Percentiles rank a stretch among this genome's conserved stretches.
Conservation (phyloP, 2,329 filamentous ascomycete species). For the Thielaviopsis populi region DNA sequence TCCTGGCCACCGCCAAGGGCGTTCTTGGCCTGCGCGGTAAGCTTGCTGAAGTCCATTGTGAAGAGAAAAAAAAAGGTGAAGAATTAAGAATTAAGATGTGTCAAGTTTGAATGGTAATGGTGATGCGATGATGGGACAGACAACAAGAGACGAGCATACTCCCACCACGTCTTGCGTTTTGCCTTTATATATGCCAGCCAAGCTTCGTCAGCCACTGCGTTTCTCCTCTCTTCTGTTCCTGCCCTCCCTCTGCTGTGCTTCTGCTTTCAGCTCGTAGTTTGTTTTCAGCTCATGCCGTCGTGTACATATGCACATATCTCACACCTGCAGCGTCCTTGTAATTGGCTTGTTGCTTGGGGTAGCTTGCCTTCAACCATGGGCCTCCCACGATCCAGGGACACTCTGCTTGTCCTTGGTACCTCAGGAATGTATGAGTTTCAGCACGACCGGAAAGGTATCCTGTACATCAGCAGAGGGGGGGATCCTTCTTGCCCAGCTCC, state of each 20-base stretch:
- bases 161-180: not conserved
- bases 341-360: not conserved
- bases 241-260: not conserved
- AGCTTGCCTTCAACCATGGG: not conserved
- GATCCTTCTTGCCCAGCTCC: not conserved
- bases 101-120: not conserved
- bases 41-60: constrained; percentile 16
- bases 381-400: not conserved
- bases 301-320: not conserved
- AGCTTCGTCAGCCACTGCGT: not conserved
- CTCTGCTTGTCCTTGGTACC: not conserved
- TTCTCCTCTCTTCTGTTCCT: not conserved
- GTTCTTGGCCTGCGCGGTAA: constrained; percentile 18
- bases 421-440: not conserved
- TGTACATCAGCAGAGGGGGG: not conserved
- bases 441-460: not conserved
- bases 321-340: not conserved
- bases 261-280: not conserved
- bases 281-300: constrained; percentile 6
- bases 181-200: not conserved
- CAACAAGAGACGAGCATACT: not conserved
- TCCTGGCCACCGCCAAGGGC: constrained; percentile 9
- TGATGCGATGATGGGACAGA: not conserved
- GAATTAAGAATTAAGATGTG: not conserved
- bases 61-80: not conserved